Base-by-base conservation (phyloP, 2,329 filamentous ascomycete genomes). In the Xylaria arbuscula region DNA sequence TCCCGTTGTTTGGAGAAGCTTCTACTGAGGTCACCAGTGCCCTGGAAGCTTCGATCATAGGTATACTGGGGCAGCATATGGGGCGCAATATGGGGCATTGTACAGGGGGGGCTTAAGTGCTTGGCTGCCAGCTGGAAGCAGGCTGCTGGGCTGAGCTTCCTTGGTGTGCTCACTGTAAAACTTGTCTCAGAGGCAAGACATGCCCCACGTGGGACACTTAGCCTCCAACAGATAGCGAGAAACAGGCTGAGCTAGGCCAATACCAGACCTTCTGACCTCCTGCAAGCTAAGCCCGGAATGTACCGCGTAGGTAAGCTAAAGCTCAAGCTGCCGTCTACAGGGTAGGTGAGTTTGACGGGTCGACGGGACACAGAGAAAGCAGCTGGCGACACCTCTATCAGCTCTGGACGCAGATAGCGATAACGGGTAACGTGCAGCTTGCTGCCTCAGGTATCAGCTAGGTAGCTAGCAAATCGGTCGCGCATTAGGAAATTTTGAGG, bases 1-100 rank as follows among this genome's bases (percentile, higher is more conserved):
- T 70, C 70, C 11, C 6, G 65, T 40, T 28, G 62, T 40, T 70
- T 70, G 70, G 69, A 70, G 73, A 74, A 74, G 62, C 68, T 73
- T 73, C 68, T 55, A 70, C 47, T 36, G 3, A 55, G 19, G 36
- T 24, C 22, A n/a, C 40, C 59, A 40, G 2, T 53, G 53, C 42
- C 61, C 61, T 68, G 58, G 62, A 70, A 72, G 66, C 65, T 71
- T 72, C 69, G 51, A 69, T 50, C 36, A 22, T 62, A 34, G 28
- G 28, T 28, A 50, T 62, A 60, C 9, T 28, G 47, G 47, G 53
- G 53, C 53, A 13, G n/a, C 36, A 22, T 38, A 28, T 68, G 71
- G 71, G 68, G 13, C 24, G 28, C 2, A 28, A 28, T 28, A 28
- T 28, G 28, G 28, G 28, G 28, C 28, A 28, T n/a, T 55, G 53